phyloP scores from a whole-genome alignment of 2,329 filamentous ascomycete species.

The Penicillium oxalicum region DNA sequence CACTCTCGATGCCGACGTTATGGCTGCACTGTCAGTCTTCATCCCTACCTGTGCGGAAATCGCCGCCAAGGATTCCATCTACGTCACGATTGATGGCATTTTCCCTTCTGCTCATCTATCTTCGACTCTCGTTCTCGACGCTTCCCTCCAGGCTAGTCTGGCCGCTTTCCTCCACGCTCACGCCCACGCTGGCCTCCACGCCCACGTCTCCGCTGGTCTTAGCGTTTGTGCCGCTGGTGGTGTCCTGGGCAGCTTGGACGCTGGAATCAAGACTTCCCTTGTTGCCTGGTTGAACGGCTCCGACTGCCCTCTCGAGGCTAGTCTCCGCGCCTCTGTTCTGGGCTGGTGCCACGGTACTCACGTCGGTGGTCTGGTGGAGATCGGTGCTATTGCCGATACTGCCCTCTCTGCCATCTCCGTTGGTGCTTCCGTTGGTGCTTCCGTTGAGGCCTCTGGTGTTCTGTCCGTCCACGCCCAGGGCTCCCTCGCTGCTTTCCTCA shows the following conservation, averaged over 20 bases:
- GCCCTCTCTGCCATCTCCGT: conserved; percentile 30
- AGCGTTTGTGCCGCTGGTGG: conserved; percentile 31
- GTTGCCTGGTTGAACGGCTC: conserved; percentile 25
- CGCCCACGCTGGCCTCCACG: conserved; percentile 20
- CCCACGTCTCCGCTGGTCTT: conserved; percentile 29
- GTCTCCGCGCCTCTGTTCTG: conserved; percentile 27
- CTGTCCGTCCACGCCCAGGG: conserved; percentile 26
- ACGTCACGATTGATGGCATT: conserved; percentile 34
- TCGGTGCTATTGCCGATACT: conserved; percentile 23
- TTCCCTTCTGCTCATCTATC: conserved; percentile 23
- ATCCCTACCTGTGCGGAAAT: conserved; percentile 29
- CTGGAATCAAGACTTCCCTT: conserved; percentile 29
- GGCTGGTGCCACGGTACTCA: conserved; percentile 30
- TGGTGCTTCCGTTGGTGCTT: conserved; percentile 27
- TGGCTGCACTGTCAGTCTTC: conserved; percentile 30
- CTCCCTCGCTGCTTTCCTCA: conserved; percentile 30
- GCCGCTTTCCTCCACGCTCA: conserved; percentile 23
- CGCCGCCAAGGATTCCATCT: conserved; percentile 33
- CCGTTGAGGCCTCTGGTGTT: conserved; percentile 26
- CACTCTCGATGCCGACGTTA: conserved; percentile 22
- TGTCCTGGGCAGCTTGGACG: conserved; percentile 24
- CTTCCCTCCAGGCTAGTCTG: conserved; percentile 25
- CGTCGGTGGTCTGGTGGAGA: conserved; percentile 23
- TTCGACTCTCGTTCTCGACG: conserved; percentile 28
- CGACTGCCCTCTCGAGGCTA: conserved; percentile 24